Base-by-base conservation (phyloP, 352 stramenopile species). In the Globisporangium lucens region DNA sequence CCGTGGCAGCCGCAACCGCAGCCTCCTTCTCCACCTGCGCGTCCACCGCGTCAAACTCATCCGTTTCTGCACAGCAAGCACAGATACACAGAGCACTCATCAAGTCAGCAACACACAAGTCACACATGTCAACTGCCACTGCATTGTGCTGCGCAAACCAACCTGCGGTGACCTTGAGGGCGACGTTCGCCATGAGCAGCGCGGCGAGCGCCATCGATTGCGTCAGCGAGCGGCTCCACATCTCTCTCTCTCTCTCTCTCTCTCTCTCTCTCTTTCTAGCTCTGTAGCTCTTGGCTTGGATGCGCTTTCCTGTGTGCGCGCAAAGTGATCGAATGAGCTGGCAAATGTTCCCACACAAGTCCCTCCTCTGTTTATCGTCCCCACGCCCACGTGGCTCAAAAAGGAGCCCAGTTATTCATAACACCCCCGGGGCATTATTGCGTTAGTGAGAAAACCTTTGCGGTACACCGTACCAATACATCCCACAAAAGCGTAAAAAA, bases 21-120 rank as follows among this genome's bases (percentile, higher is more conserved):
- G 59, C 60, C 10, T 73, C 66, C 55, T 84, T 56, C 49, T 59
- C 9, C 55, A 69, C 53, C 43, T 63, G 53, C 10, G 76, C 65
- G 61, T 84, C 75, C 9, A 67, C 64, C 20, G 71, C 65, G 56
- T 87, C 79, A 41, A 87, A 87, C 61, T 87, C 79, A 65, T 87
- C 79, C 36, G 51, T 36, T 1, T 71, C 66, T 71, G 49, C n/a
- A 15, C 8, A n/a, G 4, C 63, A 24, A 24, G 24, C 24, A 24
- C 24, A 24, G 24, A 24, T 24, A 24, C 24, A 24, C 24, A 24
- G 24, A 24, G 24, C 24, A 24, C 24, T 24, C 24, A 24, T 24
- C 36, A 58, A 29, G 17, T 47, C 51, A 66, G 36, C 49, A 60
- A 13, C 35, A 36, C 36, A 43, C 36, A 43, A 43, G 36, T 43